phyloP scores from a whole-genome alignment of 1,284 basidiomycete species.

The Coniophora puteana region DNA sequence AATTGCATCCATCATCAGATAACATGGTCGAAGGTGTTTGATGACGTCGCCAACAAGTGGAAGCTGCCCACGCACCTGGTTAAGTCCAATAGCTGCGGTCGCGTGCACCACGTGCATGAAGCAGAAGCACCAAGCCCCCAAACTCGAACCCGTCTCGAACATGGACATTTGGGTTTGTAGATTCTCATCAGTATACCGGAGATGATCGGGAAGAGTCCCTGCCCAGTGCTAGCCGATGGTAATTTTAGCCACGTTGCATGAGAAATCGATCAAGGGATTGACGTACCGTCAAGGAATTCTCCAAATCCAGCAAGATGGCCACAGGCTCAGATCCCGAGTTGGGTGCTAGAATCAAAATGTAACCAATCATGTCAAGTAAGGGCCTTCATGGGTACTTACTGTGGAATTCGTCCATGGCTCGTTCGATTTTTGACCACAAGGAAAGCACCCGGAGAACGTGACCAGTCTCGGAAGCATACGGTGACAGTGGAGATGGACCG shows the following conservation, averaged over 20 bases:
- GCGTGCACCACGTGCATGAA: slow-evolving; percentile 69
- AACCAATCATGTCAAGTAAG: not conserved
- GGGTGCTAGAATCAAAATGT: slow-evolving; percentile 13
- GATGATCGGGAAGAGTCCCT: slow-evolving; percentile 57
- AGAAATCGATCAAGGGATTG: slow-evolving; percentile 7
- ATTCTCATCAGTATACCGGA: slow-evolving; percentile 65
- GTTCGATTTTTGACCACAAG: slow-evolving; percentile 58
- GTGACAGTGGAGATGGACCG: slow-evolving; percentile 53
- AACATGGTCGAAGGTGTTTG: not conserved
- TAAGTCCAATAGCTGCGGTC: slow-evolving; percentile 59
- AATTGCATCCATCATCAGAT: slow-evolving; percentile 3
- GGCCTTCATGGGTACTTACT: slow-evolving; percentile 13
- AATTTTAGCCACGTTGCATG: not conserved
- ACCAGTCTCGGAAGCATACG: slow-evolving; percentile 64
- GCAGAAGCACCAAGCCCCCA: slow-evolving; percentile 74
- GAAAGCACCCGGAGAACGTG: slow-evolving; percentile 64
- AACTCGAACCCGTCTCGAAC: slow-evolving; percentile 73
- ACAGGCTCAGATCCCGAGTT: slow-evolving; percentile 19
- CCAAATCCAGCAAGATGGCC: slow-evolving; percentile 21
- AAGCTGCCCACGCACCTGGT: slow-evolving; percentile 43
- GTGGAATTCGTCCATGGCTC: slow-evolving; percentile 34
- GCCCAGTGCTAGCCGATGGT: slow-evolving; percentile 73
- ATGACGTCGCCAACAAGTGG: slow-evolving; percentile 1
- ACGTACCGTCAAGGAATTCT: slow-evolving; percentile 7
- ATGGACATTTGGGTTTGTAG: slow-evolving; percentile 65